Evolutionary conservation across 75 land plant genomes (phyloP).

Genomic region (Azolla pinnata): DNA sequence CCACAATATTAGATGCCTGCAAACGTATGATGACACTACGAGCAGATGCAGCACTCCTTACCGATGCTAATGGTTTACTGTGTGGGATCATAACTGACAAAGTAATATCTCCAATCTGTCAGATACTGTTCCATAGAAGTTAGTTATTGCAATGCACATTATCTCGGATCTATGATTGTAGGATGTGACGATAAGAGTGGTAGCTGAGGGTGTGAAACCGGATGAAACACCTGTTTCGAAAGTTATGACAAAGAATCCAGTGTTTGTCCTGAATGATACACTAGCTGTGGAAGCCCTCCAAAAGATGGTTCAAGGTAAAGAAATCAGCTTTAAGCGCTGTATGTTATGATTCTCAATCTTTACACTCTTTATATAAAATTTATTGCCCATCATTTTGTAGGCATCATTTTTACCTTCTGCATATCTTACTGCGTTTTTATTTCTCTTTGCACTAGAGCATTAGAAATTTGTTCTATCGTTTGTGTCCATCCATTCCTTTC

Average conservation of each 20-base stretch:
- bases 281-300: conserved; percentile 80
- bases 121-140: background rate
- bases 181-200: conserved; percentile 74
- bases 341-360: background rate
- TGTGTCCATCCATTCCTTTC: too few species aligned
- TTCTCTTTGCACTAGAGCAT: too few species aligned
- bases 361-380: background rate
- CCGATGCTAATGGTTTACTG: conserved; percentile 74
- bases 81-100: conserved; percentile 84
- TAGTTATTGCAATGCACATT: background rate
- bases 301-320: conserved; percentile 85
- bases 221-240: conserved; percentile 70
- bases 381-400: too few species aligned
- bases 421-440: too few species aligned
- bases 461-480: too few species aligned
- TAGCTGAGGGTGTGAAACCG: conserved; percentile 65
- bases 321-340: background rate
- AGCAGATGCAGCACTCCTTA: conserved; percentile 73
- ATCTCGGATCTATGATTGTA: conserved; percentile 10
- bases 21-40: conserved; percentile 69
- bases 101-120: conserved; percentile 19
- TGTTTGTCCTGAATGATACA: conserved; percentile 68
- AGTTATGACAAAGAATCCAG: conserved; percentile 80
- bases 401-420: too few species aligned
- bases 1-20: conserved; percentile 60